Base-by-base conservation (phyloP, 306 rosid genomes). In the Vigna mungo region DNA sequence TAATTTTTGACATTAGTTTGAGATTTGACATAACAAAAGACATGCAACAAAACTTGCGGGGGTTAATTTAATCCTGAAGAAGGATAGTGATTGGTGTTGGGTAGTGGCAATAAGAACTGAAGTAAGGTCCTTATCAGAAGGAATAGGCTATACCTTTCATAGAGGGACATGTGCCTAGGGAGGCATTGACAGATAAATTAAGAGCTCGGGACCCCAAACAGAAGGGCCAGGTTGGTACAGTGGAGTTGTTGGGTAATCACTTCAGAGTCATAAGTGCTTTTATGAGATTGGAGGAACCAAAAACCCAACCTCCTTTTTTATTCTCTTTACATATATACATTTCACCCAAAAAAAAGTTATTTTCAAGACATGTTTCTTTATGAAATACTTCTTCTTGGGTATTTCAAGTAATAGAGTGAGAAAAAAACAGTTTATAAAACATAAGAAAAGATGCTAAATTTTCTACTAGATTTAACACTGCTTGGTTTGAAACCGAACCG, bases 171-270 rank as follows among this genome's bases (percentile, higher is more conserved):
- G 72, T 59, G 70, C 67, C 61, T 55, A 27, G 65, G 83, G 77
- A 53, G 41, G 49, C 52, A 68, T 41, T 62, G 78, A 61, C 72
- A 51, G 60, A 39, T 15, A 44, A 47, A 58, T 80, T 36, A 7
- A 13, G 67, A 58, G 74, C 11, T 53, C 18, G 84, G 88, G 78
- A 63, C 85, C 78, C 78, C 44, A 70, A 60, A 52, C 30, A 39
- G 51, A 68, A 70, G 47, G 66, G 51, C n/a, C 68, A 44, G 82
- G 30, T 36, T 32, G 72, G 82, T 71, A 64, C 76, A 82, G 76
- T 72, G 76, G 72, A 30, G 86, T 83, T 66, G 86, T 83, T 83
- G 86, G 83, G 30, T 76, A 72, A 78, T 76, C 83, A 78, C 74
- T 76, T 56, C 79, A 43, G n/a, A 11, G 12, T 76, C 55, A 75